phyloP scores from a whole-genome alignment of 202 grass and related monocot genomes.

The Setaria viridis region DNA sequence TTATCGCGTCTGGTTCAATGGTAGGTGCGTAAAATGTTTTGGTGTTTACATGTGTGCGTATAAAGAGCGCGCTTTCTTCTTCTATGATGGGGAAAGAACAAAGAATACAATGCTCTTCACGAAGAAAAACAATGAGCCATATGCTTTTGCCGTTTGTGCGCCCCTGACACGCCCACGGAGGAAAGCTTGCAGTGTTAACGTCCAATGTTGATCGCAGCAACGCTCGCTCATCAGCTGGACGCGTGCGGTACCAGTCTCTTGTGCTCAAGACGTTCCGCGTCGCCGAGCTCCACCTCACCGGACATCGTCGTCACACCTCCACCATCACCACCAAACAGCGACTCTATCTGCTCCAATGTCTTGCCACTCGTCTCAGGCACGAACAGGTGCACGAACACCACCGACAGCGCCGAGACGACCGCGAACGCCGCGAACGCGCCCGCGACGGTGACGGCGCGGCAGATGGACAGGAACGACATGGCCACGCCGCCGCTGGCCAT shows the following conservation, averaged over 20 bases:
- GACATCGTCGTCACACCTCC: not conserved
- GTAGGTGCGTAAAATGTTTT: too few species aligned
- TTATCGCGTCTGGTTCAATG: too few species aligned
- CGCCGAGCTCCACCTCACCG: constrained; percentile 68
- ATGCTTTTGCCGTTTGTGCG: too few species aligned
- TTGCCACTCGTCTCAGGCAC: constrained; percentile 88
- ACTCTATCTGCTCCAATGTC: constrained; percentile 80
- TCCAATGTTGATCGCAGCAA: too few species aligned
- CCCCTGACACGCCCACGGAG: not conserved
- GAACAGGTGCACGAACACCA: constrained; percentile 67
- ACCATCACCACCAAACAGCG: constrained; percentile 41
- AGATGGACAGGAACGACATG: constrained; percentile 93
- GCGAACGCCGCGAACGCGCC: constrained; percentile 78
- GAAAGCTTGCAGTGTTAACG: not conserved
- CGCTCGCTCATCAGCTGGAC: not conserved
- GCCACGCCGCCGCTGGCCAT: constrained; percentile 77
- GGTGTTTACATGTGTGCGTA: too few species aligned
- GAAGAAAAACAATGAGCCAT: too few species aligned
- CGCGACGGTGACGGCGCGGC: constrained; percentile 53
- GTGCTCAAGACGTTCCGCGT: constrained; percentile 53
- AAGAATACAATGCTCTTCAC: not conserved
- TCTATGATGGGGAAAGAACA: not conserved
- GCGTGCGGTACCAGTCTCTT: not conserved
- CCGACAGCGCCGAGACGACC: constrained; percentile 65
- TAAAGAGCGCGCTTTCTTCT: not conserved